phyloP scores from a whole-genome alignment of 305 asterid species.

The Fraxinus platypoda region DNA sequence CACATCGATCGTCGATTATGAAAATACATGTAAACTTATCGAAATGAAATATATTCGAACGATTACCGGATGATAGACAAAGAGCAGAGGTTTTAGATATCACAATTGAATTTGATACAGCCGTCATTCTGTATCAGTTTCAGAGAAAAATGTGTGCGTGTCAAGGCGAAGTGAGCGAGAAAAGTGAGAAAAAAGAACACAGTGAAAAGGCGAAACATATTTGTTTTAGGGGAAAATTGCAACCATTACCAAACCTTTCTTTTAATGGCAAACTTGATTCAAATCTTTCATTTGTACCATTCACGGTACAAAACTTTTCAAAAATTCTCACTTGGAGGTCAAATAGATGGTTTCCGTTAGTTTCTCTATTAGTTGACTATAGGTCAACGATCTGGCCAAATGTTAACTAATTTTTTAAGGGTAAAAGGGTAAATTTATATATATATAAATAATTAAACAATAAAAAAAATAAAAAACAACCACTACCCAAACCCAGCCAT shows the following conservation, averaged over 20 bases:
- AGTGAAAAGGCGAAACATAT: neutral
- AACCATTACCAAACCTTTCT: neutral
- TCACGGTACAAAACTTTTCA: neutral
- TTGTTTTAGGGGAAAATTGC: neutral
- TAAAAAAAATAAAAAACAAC: neutral
- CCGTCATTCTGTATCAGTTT: constrained; percentile 26
- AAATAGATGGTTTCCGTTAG: no score
- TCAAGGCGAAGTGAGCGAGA: constrained; percentile 20
- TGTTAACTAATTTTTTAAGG: no score
- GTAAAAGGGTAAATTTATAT: neutral
- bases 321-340: neutral
- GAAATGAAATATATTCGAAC: neutral
- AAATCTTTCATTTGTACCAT: no score
- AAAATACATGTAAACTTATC: neutral
- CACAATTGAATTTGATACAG: constrained; percentile 38
- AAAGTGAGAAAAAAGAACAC: neutral
- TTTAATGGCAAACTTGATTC: neutral
- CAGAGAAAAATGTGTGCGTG: neutral
- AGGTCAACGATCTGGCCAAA: neutral
- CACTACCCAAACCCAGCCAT: no score
- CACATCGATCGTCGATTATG: neutral
- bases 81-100: constrained; percentile 28
- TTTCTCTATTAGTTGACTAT: neutral
- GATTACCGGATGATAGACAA: constrained; percentile 39
- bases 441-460: no score